These are phyloP conservation scores for Colletotrichum orbiculare DNA, from an alignment of 2,329 filamentous ascomycete species.

Conservation along the genomic window DNA sequence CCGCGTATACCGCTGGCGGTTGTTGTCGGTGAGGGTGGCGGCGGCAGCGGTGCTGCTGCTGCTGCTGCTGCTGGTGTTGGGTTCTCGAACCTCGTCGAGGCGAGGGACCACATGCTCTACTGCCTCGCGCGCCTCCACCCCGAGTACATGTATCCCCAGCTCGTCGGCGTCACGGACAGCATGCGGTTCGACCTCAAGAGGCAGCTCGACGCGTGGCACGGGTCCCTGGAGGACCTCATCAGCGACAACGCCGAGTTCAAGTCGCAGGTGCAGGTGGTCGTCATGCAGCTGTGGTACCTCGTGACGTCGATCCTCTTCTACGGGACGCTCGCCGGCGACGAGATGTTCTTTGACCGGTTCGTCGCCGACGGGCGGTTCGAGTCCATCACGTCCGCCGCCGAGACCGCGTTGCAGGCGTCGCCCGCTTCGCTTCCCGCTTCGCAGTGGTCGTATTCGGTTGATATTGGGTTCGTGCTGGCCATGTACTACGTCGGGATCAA, in stretches of 20 bases:
- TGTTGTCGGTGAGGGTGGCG: background rate
- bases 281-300: constrained; percentile 6
- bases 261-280: background rate
- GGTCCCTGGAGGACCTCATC: too few relatives aligned
- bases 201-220: background rate
- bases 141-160: background rate
- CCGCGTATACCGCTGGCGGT: constrained; percentile 6
- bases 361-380: background rate
- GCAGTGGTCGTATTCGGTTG: constrained; percentile 5
- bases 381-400: too few relatives aligned
- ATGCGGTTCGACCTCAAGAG: background rate
- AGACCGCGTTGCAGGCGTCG: background rate
- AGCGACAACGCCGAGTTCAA: too few relatives aligned
- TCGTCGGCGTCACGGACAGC: too few relatives aligned
- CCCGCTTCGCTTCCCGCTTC: constrained; percentile 6
- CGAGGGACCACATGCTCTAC: constrained; percentile 16
- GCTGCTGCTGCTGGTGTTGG: too few relatives aligned
- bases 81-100: constrained; percentile 10
- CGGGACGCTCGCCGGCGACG: constrained; percentile 4
- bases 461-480: constrained; percentile 12
- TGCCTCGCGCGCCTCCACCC: constrained; percentile 7
- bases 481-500: constrained; percentile 20
- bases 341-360: constrained; percentile 10
- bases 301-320: constrained; percentile 7
- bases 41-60: too few relatives aligned